A percentile compares a stretch with the other conserved stretches of the same genome.
Evolutionary conservation across 495 filamentous ascomycete genomes (phyloP).

Genomic region (Penicillium paxilli): DNA sequence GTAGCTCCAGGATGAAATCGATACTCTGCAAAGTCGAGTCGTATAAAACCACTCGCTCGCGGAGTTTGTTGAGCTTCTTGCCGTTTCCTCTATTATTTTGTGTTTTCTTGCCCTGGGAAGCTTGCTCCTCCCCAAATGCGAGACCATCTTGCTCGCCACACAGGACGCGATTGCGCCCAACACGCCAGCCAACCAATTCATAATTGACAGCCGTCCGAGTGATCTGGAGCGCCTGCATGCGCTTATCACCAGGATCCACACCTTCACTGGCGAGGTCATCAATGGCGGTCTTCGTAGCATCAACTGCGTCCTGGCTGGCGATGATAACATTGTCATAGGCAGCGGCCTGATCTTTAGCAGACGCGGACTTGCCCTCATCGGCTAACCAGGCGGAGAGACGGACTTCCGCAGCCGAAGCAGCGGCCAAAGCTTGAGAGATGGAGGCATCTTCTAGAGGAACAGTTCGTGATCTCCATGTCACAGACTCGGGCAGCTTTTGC

Average conservation of each 20-base stretch:
- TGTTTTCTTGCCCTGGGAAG: slow-evolving; percentile 46
- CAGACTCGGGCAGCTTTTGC: slow-evolving; percentile 67
- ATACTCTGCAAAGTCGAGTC: slow-evolving; percentile 87
- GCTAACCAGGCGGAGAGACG: slow-evolving; percentile 50
- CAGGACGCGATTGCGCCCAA: slow-evolving; percentile 88
- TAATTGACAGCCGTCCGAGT: slow-evolving; percentile 92
- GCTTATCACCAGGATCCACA: slow-evolving; percentile 76
- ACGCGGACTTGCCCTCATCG: slow-evolving; percentile 36
- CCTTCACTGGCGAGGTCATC: slow-evolving; percentile 85
- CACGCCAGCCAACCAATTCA: slow-evolving; percentile 87
- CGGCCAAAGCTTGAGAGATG: slow-evolving; percentile 73
- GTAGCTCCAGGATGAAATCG: slow-evolving; percentile 84
- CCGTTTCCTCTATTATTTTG: slow-evolving; percentile 63
- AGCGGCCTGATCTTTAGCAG: slow-evolving; percentile 61
- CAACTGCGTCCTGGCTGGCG: slow-evolving; percentile 90
- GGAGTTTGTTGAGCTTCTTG: slow-evolving; percentile 73
- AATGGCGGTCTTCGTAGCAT: slow-evolving; percentile 88
- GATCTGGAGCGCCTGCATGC: slow-evolving; percentile 91
- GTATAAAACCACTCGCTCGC: slow-evolving; percentile 89
- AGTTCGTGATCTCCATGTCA: slow-evolving; percentile 86
- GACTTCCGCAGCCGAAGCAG: slow-evolving; percentile 53
- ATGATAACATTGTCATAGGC: slow-evolving; percentile 91
- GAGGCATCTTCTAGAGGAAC: slow-evolving; percentile 89
- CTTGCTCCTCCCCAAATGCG: slow-evolving; percentile 55
- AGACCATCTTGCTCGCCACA: slow-evolving; percentile 78